Evolutionary conservation across 495 filamentous ascomycete genomes (phyloP), one percentile per base, ranked within the genome.

Genomic region (Lasiosphaeriaceae sp.): DNA sequence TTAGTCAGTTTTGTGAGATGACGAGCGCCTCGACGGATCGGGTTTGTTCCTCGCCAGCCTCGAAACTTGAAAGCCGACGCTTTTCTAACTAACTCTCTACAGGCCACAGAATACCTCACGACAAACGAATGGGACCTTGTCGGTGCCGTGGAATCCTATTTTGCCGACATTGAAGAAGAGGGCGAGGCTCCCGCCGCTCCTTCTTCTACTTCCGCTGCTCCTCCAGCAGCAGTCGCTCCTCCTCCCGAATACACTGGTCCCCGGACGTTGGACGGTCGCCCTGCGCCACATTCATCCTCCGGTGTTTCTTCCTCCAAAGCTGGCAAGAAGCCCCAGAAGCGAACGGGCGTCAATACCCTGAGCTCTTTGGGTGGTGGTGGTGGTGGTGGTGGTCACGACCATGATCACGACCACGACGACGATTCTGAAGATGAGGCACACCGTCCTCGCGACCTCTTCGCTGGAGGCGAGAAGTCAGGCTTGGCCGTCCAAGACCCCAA

Each of bases 401-500:
- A 31, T 9, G 26, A 31, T 31, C 54, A 65, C 48, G 62, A 68
- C 8, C 64, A 73, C 43, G 77, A 79, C 23, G 78, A 85, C 51
- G 80, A 85, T 24, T 81, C 84, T 17, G 79, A 83, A 3, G 79
- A 87, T 43, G 83, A 86, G 31, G 81, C 82, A 5, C 74, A 84
- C 22, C 77, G 79, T 34, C 83, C 86, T 7, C 83, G 90, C 54
- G 90, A 97, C 68, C 80, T 96, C 48, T 98, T 95, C 69, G 88
- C 94, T 8, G 94, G 94, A 50, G 94, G 94, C 46, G 94, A 96
- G 77, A 98, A 98, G 74, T 96, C 92, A 21, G 95, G 92, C 6
- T 74, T 97, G 26, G 95, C 94, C 2, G 92, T 98, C 52, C 90
- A 97, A 68, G 92, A 97, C 67, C 94, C 94, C 0, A 72, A 65